Conservation (phyloP, 192 early-diverging fungal genomes). For the Pilobolus umbonatus region DNA sequence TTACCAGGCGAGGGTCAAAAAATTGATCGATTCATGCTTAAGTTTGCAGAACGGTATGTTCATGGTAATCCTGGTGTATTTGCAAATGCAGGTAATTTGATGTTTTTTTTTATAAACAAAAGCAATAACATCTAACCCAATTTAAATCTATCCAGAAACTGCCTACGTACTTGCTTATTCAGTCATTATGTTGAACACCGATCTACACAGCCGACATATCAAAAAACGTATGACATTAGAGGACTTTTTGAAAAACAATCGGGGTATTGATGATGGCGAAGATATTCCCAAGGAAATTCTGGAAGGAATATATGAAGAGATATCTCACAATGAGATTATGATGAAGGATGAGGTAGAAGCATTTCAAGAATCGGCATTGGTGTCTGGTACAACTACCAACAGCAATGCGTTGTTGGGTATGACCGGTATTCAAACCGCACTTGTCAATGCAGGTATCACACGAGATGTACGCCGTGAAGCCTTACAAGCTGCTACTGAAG, state of each 20-base stretch:
- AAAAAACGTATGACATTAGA: conserved; percentile 79
- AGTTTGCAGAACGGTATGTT: conserved; percentile 91
- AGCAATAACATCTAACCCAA: background rate
- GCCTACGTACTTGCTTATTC: conserved; percentile 92
- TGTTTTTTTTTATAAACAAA: too few species aligned
- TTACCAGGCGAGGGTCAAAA: conserved; percentile 93
- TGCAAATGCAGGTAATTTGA: conserved; percentile 63
- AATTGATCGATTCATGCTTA: conserved; percentile 97
- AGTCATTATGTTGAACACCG: conserved; percentile 92
- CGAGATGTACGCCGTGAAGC: conserved; percentile 48
- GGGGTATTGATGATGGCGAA: conserved; percentile 84
- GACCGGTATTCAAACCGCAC: conserved; percentile 35
- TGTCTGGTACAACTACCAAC: conserved; percentile 30
- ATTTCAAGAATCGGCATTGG: conserved; percentile 47
- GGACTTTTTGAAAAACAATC: conserved; percentile 89
- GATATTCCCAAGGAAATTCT: conserved; percentile 74
- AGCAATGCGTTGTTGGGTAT: conserved; percentile 43
- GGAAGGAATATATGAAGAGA: conserved; percentile 76
- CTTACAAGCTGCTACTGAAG: conserved; percentile 54
- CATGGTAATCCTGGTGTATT: conserved; percentile 79
- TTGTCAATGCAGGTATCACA: conserved; percentile 33
- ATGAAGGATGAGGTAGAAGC: conserved; percentile 86
- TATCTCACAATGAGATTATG: conserved; percentile 80
- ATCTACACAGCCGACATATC: conserved; percentile 84
- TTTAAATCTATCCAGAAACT: conserved; percentile 50